These are phyloP conservation scores for Salix suchowensis DNA, from an alignment of 345 rosid species.

Conservation along the genomic window DNA sequence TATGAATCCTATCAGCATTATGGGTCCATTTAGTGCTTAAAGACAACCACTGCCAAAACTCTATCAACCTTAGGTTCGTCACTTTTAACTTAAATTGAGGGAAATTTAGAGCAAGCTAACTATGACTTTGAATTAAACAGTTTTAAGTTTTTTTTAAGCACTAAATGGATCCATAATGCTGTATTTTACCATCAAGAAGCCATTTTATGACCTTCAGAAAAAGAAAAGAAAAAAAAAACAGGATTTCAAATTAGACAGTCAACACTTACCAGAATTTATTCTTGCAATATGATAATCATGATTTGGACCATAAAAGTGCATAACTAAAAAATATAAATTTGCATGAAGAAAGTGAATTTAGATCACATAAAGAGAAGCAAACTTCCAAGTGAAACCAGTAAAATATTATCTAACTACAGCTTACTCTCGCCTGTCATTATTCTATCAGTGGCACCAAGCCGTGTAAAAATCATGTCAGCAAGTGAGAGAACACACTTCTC, in stretches of 20 bases:
- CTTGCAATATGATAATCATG: neutral
- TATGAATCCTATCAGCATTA: no score
- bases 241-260: neutral
- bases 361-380: neutral
- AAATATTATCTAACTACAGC: slow-evolving; percentile 15
- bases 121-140: no score
- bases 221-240: neutral
- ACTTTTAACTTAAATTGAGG: no score
- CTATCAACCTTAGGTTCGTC: no score
- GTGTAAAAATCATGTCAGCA: slow-evolving; percentile 79
- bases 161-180: no score
- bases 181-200: neutral
- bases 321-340: neutral
- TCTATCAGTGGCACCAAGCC: slow-evolving; percentile 89
- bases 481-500: slow-evolving; percentile 63
- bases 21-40: no score
- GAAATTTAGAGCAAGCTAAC: no score
- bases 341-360: neutral
- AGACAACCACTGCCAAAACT: no score
- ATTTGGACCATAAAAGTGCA: neutral
- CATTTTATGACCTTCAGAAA: neutral
- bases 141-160: no score
- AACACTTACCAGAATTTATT: neutral
- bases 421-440: slow-evolving; percentile 95
- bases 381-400: neutral